Evolutionary conservation across 2,329 filamentous ascomycete genomes (phyloP), one percentile per base, ranked within the genome.

Genomic region (Aspergillus texensis): DNA sequence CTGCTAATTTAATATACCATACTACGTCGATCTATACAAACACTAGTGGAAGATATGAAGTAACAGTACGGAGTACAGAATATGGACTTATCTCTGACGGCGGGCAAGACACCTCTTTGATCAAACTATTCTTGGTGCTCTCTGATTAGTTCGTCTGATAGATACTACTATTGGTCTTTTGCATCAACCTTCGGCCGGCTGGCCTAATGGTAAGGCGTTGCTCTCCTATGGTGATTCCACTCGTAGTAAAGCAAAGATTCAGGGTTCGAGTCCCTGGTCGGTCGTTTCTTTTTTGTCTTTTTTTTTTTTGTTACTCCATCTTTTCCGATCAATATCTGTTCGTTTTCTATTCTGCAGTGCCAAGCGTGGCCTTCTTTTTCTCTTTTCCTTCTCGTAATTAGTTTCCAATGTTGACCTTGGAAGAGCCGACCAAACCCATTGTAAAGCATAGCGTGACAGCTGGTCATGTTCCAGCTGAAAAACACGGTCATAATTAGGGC

Each of bases 171-270:
- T 8, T 1, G 14, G 28, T 19, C 3, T n/a, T 30, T 52, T 19
- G 26, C 14, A 16, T 32, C 48, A 52, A 12, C 28, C 19, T 52
- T 52, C 48, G 48, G 48, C 48, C 48, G 48, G 48, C 48, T 52
- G 48, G 48, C 48, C 48, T 52, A 52, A 52, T 52, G 48, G 48
- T 52, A 52, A 52, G 48, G 48, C 48, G 48, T 52, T 52, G 48
- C 48, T 52, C 48, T 52, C 48, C 48, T 52, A 52, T 52, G 26
- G 48, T 19, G 26, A 16, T 30, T 30, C 3, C 48, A 30, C 48
- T 41, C 3, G 26, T 52, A 52, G 48, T 52, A 52, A 52, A 52
- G 48, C 48, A 52, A 52, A 52, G 48, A 52, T 52, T 52, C 48
- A 52, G 48, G 48, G 48, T 52, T 52, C 48, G 48, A 52, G 48